Evolutionary conservation across 345 rosid species (phyloP), one percentile per base, ranked within the genome.

Genomic region (Melastoma malabathricum): DNA sequence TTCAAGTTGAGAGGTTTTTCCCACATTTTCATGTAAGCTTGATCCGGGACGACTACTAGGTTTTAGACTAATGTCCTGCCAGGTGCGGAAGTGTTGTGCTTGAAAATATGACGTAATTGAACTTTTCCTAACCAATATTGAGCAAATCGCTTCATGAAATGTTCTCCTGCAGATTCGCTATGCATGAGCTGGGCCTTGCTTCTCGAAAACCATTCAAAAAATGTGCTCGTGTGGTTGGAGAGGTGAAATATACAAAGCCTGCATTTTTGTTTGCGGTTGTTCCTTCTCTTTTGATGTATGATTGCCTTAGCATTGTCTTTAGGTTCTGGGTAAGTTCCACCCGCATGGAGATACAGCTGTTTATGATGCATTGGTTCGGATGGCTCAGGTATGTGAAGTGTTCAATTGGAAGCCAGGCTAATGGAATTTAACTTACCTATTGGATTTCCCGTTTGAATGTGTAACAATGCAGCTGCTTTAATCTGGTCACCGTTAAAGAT

Each of bases 151-250:
- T 54, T 34, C 14, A 31, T 54, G 22, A 54, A 16, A 14, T 59
- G 10, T 58, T 39, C 34, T 43, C 46, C 31, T 70, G 31, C 77
- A 90, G 98, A 41, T 90, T 70, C 58, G 94, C 98, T 7, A 86
- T 90, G 98, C 95, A 84, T 67, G 98, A 90, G 59, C 66, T 90
- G 55, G 96, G 98, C 46, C 93, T 90, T 68, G 72, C 92, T 18
- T 90, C 96, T 0, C 81, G 73, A 46, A 90, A 82, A 57, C 96
- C 98, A 12, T 90, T 80, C 76, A 90, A 80, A 77, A 90, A 90
- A 70, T 86, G 95, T 72, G 98, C 98, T 22, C 79, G 98, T 72
- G 96, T 90, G 63, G 98, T 90, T 58, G 98, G 98, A 62, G 98
- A 90, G 96, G 98, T 86, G 27, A 57, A 34, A 19, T 44, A 52